Base-by-base conservation (phyloP, 73 alveolate genomes). In the Blepharisma japonicum region DNA sequence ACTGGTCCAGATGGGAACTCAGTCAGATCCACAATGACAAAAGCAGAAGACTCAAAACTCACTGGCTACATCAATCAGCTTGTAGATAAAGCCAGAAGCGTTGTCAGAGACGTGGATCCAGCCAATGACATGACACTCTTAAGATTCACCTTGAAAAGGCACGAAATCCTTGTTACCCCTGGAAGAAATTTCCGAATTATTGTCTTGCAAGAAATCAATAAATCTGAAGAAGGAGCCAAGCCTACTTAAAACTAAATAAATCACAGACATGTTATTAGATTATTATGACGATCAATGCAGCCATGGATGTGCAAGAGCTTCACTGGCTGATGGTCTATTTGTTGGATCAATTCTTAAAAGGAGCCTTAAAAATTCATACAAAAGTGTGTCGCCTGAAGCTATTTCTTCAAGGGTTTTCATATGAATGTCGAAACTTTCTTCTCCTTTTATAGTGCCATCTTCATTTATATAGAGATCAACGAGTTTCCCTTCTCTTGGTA, bases 61-160 rank as follows among this genome's bases (percentile, higher is more conserved):
- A 38, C 53, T 25, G 14, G 21, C 50, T 11, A 38, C 21, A 27
- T 61, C 21, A 27, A 14, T n/a, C 21, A 61, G 21, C 53, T 61
- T n/a, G 77, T 38, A 25, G 50, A 61, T 38, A 61, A 61, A 38
- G 77, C 77, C 21, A 61, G 50, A 38, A 61, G 77, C 77, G n/a
- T 61, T 9, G 21, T 61, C 50, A 61, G 77, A 61, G 77, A 61
- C 21, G 50, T 61, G 5, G 71, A 61, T 4, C 77, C 77, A 25
- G 53, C 18, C 20, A 61, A 61, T 61, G 77, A 61, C 21, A 25
- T 61, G 50, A 61, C 77, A 25, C 21, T 61, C 14, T 25, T 61
- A 38, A n/a, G 77, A 61, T 20, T 61, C 50, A 20, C 56, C n/a
- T 27, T 20, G 20, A 61, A 21, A 38, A 61, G 21, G 53, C 50